Conservation (phyloP, 176 grass and related monocot genomes). For the Musa beccarii region DNA sequence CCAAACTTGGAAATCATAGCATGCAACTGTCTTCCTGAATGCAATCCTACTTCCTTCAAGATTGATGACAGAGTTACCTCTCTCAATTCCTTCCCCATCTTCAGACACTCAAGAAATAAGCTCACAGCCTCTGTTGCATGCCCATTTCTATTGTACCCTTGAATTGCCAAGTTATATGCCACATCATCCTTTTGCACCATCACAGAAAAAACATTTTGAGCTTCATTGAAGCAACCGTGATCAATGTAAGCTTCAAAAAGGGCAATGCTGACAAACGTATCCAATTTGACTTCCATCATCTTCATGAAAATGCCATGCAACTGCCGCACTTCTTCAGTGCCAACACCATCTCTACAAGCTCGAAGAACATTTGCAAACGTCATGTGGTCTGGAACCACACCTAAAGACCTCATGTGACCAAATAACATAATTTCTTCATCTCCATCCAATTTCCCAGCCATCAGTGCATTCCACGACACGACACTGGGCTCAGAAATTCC, state of each 20-base stretch:
- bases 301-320: constrained; percentile 25
- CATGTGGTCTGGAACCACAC: constrained; percentile 18
- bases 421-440: constrained; percentile 21
- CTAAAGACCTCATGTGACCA: constrained; percentile 22
- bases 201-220: constrained; percentile 19
- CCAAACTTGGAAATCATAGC: constrained; percentile 28
- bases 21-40: constrained; percentile 25
- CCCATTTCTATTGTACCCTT: constrained; percentile 32
- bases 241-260: constrained; percentile 38
- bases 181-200: constrained; percentile 39
- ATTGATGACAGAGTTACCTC: constrained; percentile 13
- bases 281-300: constrained; percentile 21
- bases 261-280: constrained; percentile 19
- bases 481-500: constrained; percentile 30
- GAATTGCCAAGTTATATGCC: constrained; percentile 32
- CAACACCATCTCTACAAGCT: constrained; percentile 10
- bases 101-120: constrained; percentile 25
- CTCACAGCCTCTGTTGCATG: constrained; percentile 18
- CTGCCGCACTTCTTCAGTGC: constrained; percentile 3
- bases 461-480: constrained; percentile 36
- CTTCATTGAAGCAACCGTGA: constrained; percentile 20
- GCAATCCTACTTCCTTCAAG: constrained; percentile 18
- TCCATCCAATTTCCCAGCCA: constrained; percentile 22
- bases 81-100: constrained; percentile 20
- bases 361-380: constrained; percentile 38